Evolutionary conservation across 2,329 filamentous ascomycete genomes (phyloP).

Genomic region (Paraphoma chrysanthemicola): DNA sequence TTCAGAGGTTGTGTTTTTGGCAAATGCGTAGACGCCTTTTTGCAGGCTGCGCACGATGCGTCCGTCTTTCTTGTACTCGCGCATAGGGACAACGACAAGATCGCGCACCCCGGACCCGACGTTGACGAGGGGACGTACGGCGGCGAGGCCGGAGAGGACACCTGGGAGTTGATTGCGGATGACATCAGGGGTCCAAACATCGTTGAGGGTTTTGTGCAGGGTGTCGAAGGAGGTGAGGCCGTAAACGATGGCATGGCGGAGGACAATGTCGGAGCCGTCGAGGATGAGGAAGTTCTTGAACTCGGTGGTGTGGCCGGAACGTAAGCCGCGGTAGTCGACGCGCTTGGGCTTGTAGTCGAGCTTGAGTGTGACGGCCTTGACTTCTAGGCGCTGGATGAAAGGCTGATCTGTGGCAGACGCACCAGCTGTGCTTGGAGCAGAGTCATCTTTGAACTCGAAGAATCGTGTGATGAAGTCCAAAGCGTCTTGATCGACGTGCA

Average conservation of each 20-base stretch:
- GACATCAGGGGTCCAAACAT: conserved; percentile 96
- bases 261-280: conserved; percentile 83
- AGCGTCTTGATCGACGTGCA: conserved; percentile 97
- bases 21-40: conserved; percentile 89
- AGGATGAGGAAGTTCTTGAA: conserved; percentile 99
- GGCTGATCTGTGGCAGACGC: conserved; percentile 70
- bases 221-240: conserved; percentile 90
- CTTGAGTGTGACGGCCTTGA: conserved; percentile 82
- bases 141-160: conserved; percentile 86
- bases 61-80: conserved; percentile 93
- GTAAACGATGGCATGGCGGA: conserved; percentile 90
- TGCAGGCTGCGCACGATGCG: conserved; percentile 89
- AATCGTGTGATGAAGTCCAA: conserved; percentile 97
- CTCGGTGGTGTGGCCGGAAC: conserved; percentile 92
- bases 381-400: conserved; percentile 88
- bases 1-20: conserved; percentile 90
- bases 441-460: conserved; percentile 95
- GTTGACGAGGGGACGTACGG: conserved; percentile 88
- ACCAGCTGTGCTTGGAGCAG: conserved; percentile 53
- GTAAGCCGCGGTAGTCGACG: conserved; percentile 92
- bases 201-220: conserved; percentile 87
- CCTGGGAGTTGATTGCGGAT: conserved; percentile 86
- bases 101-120: conserved; percentile 87
- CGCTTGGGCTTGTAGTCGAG: conserved; percentile 98
- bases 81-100: conserved; percentile 86